Percentiles rank a stretch among this genome's conserved stretches.
phyloP scores from a whole-genome alignment of 106 monocot genomes.

The Gastrodia elata region DNA sequence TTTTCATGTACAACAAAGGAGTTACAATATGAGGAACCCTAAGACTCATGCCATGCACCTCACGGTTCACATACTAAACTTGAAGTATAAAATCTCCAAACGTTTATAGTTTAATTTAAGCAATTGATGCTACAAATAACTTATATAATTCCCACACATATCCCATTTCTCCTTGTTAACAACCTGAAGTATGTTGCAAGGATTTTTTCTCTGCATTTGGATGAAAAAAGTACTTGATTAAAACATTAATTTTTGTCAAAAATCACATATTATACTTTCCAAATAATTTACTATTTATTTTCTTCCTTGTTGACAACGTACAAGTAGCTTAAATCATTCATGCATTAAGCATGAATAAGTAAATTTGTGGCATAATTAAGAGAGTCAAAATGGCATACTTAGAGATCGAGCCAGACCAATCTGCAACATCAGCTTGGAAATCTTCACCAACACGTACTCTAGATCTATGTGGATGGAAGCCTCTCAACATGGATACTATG shows the following conservation, averaged over 20 bases:
- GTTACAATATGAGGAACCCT: too few species aligned
- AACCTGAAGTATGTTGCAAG: neutral
- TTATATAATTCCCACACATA: neutral
- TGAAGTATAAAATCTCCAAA: neutral
- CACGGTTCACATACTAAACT: too few species aligned
- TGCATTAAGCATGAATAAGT: neutral
- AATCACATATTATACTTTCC: neutral
- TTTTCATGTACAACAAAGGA: too few species aligned
- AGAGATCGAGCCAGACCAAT: conserved; percentile 35
- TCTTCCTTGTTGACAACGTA: conserved; percentile 4
- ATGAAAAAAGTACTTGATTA: neutral
- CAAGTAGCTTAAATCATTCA: neutral
- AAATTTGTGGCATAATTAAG: neutral
- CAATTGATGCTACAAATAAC: neutral
- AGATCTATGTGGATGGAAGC: conserved; percentile 28
- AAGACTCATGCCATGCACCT: too few species aligned
- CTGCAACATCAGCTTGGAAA: conserved; percentile 71
- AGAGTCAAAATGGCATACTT: conserved; percentile 43
- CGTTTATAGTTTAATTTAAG: neutral
- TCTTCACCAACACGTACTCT: conserved; percentile 51
- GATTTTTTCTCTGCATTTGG: neutral
- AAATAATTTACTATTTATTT: neutral
- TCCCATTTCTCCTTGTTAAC: neutral
- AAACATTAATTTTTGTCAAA: neutral
- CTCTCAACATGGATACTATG: conserved; percentile 53